Conservation (phyloP, 2,329 filamentous ascomycete species). For the Nemania bipapillata region DNA sequence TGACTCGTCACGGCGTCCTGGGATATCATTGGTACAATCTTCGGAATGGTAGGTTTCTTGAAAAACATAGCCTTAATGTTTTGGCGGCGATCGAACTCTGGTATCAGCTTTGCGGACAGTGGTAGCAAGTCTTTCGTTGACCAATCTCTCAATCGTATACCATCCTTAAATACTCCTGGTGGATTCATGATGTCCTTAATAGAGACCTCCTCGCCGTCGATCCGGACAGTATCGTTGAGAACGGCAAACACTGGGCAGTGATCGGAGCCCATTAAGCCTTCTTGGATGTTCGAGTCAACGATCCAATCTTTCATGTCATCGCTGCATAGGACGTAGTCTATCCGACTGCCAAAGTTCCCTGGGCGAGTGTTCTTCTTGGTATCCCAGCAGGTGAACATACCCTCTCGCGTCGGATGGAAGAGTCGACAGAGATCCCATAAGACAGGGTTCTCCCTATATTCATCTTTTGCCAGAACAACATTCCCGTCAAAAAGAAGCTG, state of each 20-base stretch:
- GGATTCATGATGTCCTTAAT: constrained; percentile 83
- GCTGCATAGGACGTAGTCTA: constrained; percentile 92
- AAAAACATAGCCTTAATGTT: constrained; percentile 95
- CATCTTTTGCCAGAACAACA: constrained; percentile 73
- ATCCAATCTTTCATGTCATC: constrained; percentile 84
- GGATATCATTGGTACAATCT: constrained; percentile 36
- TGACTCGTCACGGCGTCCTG: constrained; percentile 23
- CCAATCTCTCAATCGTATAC: constrained; percentile 74
- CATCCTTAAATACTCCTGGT: constrained; percentile 73
- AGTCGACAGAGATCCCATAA: constrained; percentile 85
- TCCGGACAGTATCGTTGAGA: constrained; percentile 70
- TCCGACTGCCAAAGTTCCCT: constrained; percentile 89
- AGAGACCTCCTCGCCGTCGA: constrained; percentile 62
- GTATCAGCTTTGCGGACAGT: constrained; percentile 82
- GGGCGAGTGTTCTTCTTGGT: constrained; percentile 95
- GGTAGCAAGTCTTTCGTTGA: constrained; percentile 73
- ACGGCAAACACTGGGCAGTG: constrained; percentile 92
- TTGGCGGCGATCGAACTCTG: constrained; percentile 84
- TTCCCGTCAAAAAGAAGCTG: constrained; percentile 81
- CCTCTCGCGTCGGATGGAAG: constrained; percentile 80
- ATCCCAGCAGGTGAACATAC: constrained; percentile 99
- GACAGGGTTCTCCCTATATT: constrained; percentile 74
- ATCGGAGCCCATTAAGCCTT: constrained; percentile 92
- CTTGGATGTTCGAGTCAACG: constrained; percentile 83
- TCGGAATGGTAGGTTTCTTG: constrained; percentile 59